Base-by-base conservation (phyloP, 257 asterid species). In the Handroanthus guayacan region DNA sequence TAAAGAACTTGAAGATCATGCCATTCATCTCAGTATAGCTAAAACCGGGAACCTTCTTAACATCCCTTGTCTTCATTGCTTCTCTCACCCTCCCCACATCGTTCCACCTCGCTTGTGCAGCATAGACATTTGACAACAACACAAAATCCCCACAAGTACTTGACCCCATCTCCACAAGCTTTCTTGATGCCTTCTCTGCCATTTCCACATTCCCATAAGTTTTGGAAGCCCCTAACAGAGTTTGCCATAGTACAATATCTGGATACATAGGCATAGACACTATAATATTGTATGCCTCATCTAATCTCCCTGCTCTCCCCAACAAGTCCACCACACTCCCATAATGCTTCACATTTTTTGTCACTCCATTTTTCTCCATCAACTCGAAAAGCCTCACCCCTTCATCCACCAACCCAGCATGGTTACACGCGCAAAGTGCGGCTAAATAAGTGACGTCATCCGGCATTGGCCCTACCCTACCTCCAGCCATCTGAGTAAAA, bases 371-470 rank as follows among this genome's bases (percentile, higher is more conserved):
- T 45, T 63, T 65, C 25, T 84, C 91, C 98, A 95, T 95, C 71
- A 74, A 69, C 50, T 90, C 83, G 0, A 91, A 93, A 69, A 93
- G 80, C 43, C 75, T 82, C 83, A 89, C 72, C 61, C 98, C 99
- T 71, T 93, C 92, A 6, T 91, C 96, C 83, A 95, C 99, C 95
- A 93, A 81, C 45, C 99, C 99, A 0, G 97, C 85, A 54, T 95
- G 99, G 78, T 93, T 95, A 69, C 99, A 93, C 1, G 99, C 97
- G 10, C 97, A 93, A 34, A 95, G 44, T 5, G 87, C 97, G 1
- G 94, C 90, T 50, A 95, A 69, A 62, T 89, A 95, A 58, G 91
- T 93, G 69, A 91, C 92, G 0, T 79, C 75, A 43, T 95, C 97
- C 0, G 94, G 90, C 36, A 62, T 85, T 0, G 89, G 89, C 41